Base-by-base conservation (phyloP, 108 stramenopile species). In the Cyclotella distinguenda region DNA sequence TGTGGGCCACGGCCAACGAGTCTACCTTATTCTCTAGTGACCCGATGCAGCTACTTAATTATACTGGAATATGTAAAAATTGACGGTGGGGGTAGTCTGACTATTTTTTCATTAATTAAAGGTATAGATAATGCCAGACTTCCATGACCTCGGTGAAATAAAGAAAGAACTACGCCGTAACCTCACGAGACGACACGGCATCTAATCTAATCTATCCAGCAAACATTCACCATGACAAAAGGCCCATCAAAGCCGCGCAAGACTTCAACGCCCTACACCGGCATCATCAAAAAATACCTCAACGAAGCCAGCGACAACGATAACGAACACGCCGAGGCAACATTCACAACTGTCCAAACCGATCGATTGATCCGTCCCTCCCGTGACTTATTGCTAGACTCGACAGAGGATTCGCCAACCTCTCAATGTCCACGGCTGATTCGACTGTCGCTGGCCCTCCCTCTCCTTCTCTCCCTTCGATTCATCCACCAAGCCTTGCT, bases 261-360 rank as follows among this genome's bases (percentile, higher is more conserved):
- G 34, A 9, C 54, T 9, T 36, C 54, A n/a, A 61, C 69, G 28
- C 69, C 69, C 0, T 70, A 60, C 59, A 59, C 69, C 9, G 60
- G 69, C 30, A 60, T 70, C 25, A 70, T 70, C 23, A 58, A 70
- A 54, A 51, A 53, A 43, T 60, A 61, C 36, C 13, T 70, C 23
- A 61, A 70, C 39, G 57, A 50, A 30, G 58, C 30, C 5, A 45
- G 40, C n/a, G 27, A 70, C 7, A 28, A 33, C 36, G 36, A 56
- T 2, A 22, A 44, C 7, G 2, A n/a, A 2, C 40, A 42, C 4
- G 42, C 39, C 22, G 6, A 59, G 26, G 58, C 40, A 34, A 47
- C 42, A 44, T 46, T 56, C n/a, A 47, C 40, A 19, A 28, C 54
- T 4, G 38, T 64, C n/a, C 10, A 52, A 15, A 15, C 49, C 31